phyloP scores from a whole-genome alignment of 768 basidiomycete species.

The Naematelia aurantialba region DNA sequence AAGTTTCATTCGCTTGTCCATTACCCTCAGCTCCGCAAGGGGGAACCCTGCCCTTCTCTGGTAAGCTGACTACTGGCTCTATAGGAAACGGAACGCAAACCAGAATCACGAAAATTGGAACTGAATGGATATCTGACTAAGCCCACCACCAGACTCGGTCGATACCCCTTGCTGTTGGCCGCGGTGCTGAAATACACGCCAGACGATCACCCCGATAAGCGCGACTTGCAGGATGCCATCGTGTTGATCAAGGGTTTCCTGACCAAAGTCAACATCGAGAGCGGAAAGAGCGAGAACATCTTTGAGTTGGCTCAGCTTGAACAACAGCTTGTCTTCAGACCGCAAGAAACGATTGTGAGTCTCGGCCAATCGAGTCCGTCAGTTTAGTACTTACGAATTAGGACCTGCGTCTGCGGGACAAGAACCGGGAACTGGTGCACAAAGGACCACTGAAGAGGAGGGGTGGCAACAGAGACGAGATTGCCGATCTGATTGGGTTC shows the following conservation, averaged over 20 bases:
- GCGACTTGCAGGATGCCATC: slow-evolving; percentile 69
- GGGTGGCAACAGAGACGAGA: slow-evolving; percentile 63
- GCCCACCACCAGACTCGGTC: slow-evolving; percentile 93
- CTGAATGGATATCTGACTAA: slow-evolving; percentile 97
- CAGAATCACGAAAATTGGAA: slow-evolving; percentile 93
- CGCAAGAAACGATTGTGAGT: slow-evolving; percentile 82
- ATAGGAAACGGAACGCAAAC: slow-evolving; percentile 82
- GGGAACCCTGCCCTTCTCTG: too few species aligned
- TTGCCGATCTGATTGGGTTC: slow-evolving; percentile 87
- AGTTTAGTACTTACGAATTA: slow-evolving; percentile 47
- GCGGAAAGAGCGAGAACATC: slow-evolving; percentile 90
- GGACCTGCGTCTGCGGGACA: slow-evolving; percentile 82
- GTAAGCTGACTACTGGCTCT: slow-evolving; percentile 5
- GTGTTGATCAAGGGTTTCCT: slow-evolving; percentile 75
- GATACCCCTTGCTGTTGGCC: slow-evolving; percentile 88
- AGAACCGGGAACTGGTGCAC: slow-evolving; percentile 83
- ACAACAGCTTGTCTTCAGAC: slow-evolving; percentile 81
- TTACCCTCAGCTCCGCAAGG: too few species aligned
- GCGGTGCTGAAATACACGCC: slow-evolving; percentile 89
- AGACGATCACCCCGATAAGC: slow-evolving; percentile 83
- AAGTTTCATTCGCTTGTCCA: too few species aligned
- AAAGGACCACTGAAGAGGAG: slow-evolving; percentile 87
- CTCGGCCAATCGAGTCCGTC: background rate
- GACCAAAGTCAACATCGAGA: slow-evolving; percentile 82
- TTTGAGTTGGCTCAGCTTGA: slow-evolving; percentile 94